Evolutionary conservation across 176 grass and related monocot genomes (phyloP).

Genomic region (Oryza glumipatula): DNA sequence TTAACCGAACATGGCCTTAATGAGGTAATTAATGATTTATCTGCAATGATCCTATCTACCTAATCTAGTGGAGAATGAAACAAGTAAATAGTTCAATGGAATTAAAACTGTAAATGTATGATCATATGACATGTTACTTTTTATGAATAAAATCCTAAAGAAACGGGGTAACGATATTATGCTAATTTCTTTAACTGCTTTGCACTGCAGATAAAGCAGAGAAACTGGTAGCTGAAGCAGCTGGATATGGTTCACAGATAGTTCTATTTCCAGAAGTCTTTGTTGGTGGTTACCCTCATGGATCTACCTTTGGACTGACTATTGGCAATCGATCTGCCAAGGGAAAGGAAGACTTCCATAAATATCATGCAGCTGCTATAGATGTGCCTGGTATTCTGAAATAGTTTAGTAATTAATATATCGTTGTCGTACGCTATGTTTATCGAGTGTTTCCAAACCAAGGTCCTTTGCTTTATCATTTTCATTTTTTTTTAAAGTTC

Average conservation of each 20-base stretch:
- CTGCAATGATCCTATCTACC: neutral
- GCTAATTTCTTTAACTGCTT: constrained; percentile 10
- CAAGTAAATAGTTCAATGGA: neutral
- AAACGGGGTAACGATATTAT: neutral
- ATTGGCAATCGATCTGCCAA: constrained; percentile 73
- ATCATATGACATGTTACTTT: neutral
- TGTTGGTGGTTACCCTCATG: constrained; percentile 87
- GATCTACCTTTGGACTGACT: constrained; percentile 78
- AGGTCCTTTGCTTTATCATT: constrained; percentile 12
- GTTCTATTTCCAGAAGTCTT: constrained; percentile 94
- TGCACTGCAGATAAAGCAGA: constrained; percentile 75
- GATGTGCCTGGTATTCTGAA: constrained; percentile 84
- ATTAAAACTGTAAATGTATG: neutral
- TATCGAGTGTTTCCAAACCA: neutral
- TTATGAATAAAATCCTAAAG: constrained; percentile 2
- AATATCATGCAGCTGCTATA: constrained; percentile 83
- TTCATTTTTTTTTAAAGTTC: neutral
- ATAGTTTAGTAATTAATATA: neutral
- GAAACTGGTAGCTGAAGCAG: constrained; percentile 80
- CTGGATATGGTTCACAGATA: constrained; percentile 77
- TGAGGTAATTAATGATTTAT: neutral
- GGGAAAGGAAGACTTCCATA: constrained; percentile 87
- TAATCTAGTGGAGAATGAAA: constrained; percentile 9
- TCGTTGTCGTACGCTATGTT: constrained; percentile 5
- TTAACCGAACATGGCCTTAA: neutral